These are phyloP conservation scores for Salisapilia sapeloensis DNA, from an alignment of 352 stramenopile genomes.

Conservation along the genomic window DNA sequence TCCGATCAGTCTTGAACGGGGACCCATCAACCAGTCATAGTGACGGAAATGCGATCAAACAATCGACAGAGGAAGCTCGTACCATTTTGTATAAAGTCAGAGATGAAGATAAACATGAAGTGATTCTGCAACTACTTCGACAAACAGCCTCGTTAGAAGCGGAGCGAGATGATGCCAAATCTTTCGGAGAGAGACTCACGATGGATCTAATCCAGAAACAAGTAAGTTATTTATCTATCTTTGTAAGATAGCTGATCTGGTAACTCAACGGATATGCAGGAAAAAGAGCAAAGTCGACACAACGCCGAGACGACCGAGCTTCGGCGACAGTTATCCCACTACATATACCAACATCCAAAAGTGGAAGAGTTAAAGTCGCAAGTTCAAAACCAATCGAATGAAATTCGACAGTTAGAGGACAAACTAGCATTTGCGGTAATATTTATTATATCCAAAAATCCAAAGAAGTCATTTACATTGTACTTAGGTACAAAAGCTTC, in stretches of 20 bases:
- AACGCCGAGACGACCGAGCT: conserved; percentile 18
- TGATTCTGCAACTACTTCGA: conserved; percentile 28
- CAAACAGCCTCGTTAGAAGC: conserved; percentile 14
- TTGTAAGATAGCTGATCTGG: background rate
- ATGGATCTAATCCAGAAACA: conserved; percentile 51
- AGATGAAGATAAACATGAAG: conserved; percentile 25
- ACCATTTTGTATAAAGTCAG: conserved; percentile 26
- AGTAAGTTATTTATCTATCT: conserved; percentile 6
- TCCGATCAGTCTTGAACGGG: too few relatives aligned
- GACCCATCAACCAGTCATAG: too few relatives aligned
- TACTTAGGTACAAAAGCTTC: conserved; percentile 43
- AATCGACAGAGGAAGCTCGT: background rate
- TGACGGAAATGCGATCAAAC: background rate
- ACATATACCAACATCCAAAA: conserved; percentile 25
- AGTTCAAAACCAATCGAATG: conserved; percentile 19
- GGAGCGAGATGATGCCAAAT: conserved; percentile 27
- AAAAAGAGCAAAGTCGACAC: conserved; percentile 33
- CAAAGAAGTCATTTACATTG: conserved; percentile 1
- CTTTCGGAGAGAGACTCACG: conserved; percentile 43
- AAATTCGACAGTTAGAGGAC: conserved; percentile 24
- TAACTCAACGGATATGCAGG: conserved; percentile 7
- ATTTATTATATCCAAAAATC: background rate
- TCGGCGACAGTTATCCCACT: conserved; percentile 22
- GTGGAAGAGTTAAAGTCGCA: conserved; percentile 17
- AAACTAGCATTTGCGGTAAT: conserved; percentile 43